phyloP scores from a whole-genome alignment of 2,329 filamentous ascomycete species.

The Clonostachys chloroleuca region DNA sequence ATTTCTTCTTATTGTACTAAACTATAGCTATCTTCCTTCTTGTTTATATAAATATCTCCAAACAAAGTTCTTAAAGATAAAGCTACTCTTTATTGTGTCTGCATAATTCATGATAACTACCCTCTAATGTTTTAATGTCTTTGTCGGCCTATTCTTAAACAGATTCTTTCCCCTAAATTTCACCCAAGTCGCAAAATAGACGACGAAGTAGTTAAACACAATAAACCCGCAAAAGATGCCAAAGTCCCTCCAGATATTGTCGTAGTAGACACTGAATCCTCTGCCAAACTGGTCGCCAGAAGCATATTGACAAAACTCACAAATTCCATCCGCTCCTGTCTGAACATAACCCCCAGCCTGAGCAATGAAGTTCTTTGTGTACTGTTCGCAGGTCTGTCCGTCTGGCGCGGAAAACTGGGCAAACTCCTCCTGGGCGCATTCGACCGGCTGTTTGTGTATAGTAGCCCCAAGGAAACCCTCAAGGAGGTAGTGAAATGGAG shows the following conservation, averaged over 20 bases:
- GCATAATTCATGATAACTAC: no score
- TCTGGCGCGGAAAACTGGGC: constrained; percentile 56
- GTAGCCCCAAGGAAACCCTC: constrained; percentile 55
- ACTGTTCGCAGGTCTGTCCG: constrained; percentile 55
- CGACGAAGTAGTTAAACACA: constrained; percentile 52
- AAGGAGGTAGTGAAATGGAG: constrained; percentile 64
- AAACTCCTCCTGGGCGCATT: constrained; percentile 51
- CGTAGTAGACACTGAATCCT: constrained; percentile 56
- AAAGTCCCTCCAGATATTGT: constrained; percentile 62
- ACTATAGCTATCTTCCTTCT: no score
- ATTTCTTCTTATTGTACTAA: no score
- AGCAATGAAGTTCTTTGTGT: constrained; percentile 46
- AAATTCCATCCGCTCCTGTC: constrained; percentile 48
- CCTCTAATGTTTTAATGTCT: constrained; percentile 1
- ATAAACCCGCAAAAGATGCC: constrained; percentile 61
- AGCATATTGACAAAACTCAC: constrained; percentile 60
- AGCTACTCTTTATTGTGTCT: no score
- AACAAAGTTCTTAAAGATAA: no score
- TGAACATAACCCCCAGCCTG: constrained; percentile 57
- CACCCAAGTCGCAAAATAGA: constrained; percentile 31
- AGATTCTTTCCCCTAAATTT: constrained; percentile 32
- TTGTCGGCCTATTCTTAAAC: constrained; percentile 19
- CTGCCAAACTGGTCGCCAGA: constrained; percentile 56
- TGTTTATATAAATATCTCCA: no score
- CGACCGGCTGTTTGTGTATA: constrained; percentile 48